A percentile compares a stretch with the other conserved stretches of the same genome.
These are phyloP conservation scores for Tetrahymena borealis DNA, from an alignment of 73 alveolate species.

Conservation along the genomic window DNA sequence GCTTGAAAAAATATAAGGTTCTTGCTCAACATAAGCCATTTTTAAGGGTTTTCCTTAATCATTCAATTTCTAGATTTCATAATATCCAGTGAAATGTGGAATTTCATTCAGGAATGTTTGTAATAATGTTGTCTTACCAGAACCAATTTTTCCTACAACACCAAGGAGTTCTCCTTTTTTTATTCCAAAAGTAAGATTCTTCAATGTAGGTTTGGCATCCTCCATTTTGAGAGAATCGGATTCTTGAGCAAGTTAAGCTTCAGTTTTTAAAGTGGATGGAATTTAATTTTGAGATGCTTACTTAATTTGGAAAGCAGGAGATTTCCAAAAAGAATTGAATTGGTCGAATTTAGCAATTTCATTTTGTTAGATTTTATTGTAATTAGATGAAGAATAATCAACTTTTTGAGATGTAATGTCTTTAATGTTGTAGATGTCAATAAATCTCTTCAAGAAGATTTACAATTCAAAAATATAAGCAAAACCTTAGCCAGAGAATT, in stretches of 20 bases:
- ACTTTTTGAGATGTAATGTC: not conserved
- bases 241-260: not conserved
- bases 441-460: not conserved
- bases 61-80: not conserved
- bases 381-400: not conserved
- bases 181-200: constrained; percentile 41
- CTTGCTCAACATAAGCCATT: constrained; percentile 78
- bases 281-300: not conserved
- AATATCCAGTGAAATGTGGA: not conserved
- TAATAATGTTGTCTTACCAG: constrained; percentile 82
- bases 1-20: constrained; percentile 80
- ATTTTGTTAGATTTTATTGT: not conserved
- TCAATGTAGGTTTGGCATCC: not conserved
- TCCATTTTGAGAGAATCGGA: not conserved
- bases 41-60: constrained; percentile 18
- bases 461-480: not conserved
- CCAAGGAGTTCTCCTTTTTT: constrained; percentile 60
- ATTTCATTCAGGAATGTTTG: constrained; percentile 55
- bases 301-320: not conserved
- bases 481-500: not conserved
- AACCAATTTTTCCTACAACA: constrained; percentile 83
- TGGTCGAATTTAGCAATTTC: not conserved
- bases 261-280: not conserved
- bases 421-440: not conserved
- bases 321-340: not conserved